phyloP scores from a whole-genome alignment of 352 stramenopile genomes.

The Pythium rishiriense region DNA sequence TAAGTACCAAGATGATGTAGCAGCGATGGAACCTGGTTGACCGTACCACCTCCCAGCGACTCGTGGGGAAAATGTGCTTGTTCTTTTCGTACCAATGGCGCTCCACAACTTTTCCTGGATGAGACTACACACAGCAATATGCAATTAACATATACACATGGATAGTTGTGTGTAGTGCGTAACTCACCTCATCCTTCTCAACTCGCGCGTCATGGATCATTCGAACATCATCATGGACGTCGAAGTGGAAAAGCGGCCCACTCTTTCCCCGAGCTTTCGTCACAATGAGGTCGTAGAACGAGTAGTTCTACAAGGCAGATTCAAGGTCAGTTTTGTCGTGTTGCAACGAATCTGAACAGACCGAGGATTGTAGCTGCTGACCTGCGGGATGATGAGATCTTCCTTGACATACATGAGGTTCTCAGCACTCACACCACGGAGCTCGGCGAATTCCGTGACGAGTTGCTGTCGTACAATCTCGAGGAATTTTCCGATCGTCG shows the following conservation, averaged over 20 bases:
- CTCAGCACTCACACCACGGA: constrained; percentile 89
- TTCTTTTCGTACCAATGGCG: constrained; percentile 98
- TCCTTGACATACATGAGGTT: constrained; percentile 98
- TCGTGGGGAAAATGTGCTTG: constrained; percentile 99
- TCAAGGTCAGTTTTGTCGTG: neutral
- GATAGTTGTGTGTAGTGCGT: neutral
- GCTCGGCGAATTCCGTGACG: constrained; percentile 91
- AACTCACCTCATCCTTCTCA: constrained; percentile 94
- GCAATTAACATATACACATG: neutral
- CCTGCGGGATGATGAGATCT: constrained; percentile 97
- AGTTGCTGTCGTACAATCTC: constrained; percentile 90
- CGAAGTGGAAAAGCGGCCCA: constrained; percentile 97
- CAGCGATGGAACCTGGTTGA: neutral
- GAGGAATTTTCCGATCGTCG: constrained; percentile 88
- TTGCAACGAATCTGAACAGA: neutral
- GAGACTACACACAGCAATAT: constrained; percentile 67
- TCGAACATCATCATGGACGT: constrained; percentile 93
- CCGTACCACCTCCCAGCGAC: constrained; percentile 94
- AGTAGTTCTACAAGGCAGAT: constrained; percentile 79
- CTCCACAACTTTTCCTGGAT: constrained; percentile 98
- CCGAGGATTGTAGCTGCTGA: constrained; percentile 25
- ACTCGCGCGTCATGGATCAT: constrained; percentile 92
- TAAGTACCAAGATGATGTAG: neutral
- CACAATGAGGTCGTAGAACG: constrained; percentile 99
- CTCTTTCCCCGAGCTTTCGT: constrained; percentile 97